Base-by-base conservation (phyloP, 2,329 filamentous ascomycete genomes). In the Sordariomycetes sp. region DNA sequence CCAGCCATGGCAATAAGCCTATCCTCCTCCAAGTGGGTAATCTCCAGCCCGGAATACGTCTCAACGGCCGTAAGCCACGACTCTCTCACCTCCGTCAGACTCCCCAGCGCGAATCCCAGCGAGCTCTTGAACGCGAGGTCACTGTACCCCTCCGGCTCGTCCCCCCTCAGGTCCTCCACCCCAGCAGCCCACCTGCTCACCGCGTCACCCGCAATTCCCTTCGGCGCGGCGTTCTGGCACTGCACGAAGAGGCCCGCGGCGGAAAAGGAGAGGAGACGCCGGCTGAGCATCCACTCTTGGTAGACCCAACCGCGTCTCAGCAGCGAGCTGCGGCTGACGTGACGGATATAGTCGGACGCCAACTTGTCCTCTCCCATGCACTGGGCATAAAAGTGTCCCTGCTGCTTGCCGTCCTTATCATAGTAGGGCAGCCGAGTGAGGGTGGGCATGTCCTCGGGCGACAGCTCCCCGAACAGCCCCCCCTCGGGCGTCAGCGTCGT, bases 301-400 rank as follows among this genome's bases (percentile, higher is more conserved):
- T 58, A 61, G 22, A 61, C 61, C 61, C 58, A 61, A 1, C 61
- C 57, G 3, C 58, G 50, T 2, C 42, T 28, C 8, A 60, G 58
- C 13, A 62, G 59, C 5, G 15, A 12, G 36, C 36, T 39, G 36
- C 36, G 12, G 15, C 10, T 17, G 36, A 39, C 36, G 10, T 17
- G 15, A 7, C n/a, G 10, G 45, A 10, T 20, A n/a, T 20, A 24
- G 22, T 50, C n/a, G 3, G 10, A n/a, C 4, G 45, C n/a, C 45
- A 42, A 53, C 42, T 8, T 58, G 13, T 20, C 58, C 15, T 51
- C 54, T 1, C 55, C 51, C 0, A 53, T 22, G 35, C 54, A 57
- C 32, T 59, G 55, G 1, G 53, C 39, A 36, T 61, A 60, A 52
- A 61, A 58, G 36, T 57, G 42, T 4, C 60, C 58, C 34, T 55